Conservation (phyloP, 345 rosid genomes). For the Erucastrum elatum region DNA sequence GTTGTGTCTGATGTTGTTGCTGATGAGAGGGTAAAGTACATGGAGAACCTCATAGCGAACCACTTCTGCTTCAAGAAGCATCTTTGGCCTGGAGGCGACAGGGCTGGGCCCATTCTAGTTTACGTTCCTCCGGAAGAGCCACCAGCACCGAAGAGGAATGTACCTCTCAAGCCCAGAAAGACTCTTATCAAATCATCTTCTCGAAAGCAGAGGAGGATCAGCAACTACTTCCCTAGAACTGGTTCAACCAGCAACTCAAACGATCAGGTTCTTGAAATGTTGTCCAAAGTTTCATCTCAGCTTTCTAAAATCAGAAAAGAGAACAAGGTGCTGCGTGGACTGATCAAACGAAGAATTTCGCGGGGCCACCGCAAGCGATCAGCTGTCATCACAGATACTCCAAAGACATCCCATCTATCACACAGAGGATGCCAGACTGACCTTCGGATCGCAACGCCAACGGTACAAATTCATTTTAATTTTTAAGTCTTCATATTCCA, state of each 20-base stretch:
- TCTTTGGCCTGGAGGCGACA: neutral
- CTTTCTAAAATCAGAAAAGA: neutral
- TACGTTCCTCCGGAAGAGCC: neutral
- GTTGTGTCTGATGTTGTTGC: no score
- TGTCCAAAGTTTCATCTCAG: neutral
- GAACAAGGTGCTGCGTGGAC: neutral
- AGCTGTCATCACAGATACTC: no score
- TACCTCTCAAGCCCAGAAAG: neutral
- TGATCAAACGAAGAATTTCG: neutral
- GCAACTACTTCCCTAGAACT: neutral
- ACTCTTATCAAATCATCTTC: neutral
- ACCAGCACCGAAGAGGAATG: neutral
- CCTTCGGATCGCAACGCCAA: no score
- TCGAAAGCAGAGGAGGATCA: neutral
- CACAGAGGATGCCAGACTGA: no score
- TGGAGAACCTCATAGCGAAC: neutral
- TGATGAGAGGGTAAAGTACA: neutral
- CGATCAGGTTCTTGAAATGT: neutral
- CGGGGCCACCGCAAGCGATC: neutral
- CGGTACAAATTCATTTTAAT: no score
- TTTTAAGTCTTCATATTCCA: no score
- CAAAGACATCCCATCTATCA: no score
- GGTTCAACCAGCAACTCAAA: neutral
- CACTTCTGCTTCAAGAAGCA: neutral
- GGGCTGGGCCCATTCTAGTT: neutral